phyloP scores from a whole-genome alignment of 1,284 basidiomycete species.

The Pyrrhoderma lamaoense region DNA sequence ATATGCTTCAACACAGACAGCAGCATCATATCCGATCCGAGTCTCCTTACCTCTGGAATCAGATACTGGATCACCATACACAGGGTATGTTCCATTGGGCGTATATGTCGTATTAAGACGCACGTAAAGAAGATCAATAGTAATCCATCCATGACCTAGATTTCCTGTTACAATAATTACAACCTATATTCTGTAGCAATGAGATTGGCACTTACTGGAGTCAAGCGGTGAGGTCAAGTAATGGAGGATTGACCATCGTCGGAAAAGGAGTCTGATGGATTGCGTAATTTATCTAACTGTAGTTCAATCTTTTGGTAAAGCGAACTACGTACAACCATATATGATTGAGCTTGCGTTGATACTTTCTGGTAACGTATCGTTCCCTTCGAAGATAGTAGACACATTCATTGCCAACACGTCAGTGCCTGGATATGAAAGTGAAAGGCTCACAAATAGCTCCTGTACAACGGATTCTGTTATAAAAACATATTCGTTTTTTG shows the following conservation, averaged over 20 bases:
- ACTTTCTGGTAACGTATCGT: slow-evolving; percentile 23
- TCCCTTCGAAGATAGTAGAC: slow-evolving; percentile 19
- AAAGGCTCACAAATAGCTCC: slow-evolving; percentile 24
- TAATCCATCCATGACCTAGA: slow-evolving; percentile 3
- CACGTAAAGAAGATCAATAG: slow-evolving; percentile 3
- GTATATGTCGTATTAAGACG: slow-evolving; percentile 9
- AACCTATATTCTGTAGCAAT: slow-evolving; percentile 1
- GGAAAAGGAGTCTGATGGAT: too few relatives aligned
- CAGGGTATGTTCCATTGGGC: slow-evolving; percentile 7
- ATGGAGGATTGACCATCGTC: too few relatives aligned
- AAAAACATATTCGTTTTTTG: too few relatives aligned
- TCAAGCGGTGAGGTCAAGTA: too few relatives aligned
- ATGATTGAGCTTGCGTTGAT: slow-evolving; percentile 25
- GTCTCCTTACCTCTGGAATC: background rate
- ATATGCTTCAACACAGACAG: slow-evolving; percentile 11
- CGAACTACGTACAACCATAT: slow-evolving; percentile 20
- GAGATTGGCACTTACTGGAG: too few relatives aligned
- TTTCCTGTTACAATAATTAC: background rate
- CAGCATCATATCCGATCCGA: slow-evolving; percentile 7
- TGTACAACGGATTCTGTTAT: slow-evolving; percentile 29
- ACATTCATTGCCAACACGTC: slow-evolving; percentile 23
- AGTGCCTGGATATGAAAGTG: slow-evolving; percentile 24
- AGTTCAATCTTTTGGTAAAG: background rate
- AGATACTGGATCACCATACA: background rate
- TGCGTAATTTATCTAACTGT: too few relatives aligned